Conservation (phyloP, 2,329 filamentous ascomycete genomes). For the Davidsoniella eucalypti region DNA sequence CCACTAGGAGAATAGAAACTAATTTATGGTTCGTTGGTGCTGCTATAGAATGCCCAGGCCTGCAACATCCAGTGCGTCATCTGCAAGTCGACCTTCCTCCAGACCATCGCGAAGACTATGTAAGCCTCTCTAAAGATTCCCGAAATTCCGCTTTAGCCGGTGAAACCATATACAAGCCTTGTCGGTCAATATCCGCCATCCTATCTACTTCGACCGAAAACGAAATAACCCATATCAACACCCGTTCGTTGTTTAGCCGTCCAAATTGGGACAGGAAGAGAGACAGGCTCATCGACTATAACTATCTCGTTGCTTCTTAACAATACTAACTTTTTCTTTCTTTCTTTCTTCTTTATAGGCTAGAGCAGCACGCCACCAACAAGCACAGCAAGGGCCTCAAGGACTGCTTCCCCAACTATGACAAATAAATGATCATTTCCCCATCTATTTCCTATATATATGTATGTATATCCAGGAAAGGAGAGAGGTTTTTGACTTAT, state of each 20-base stretch:
- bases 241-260: too few species aligned
- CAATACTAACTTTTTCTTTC: too few species aligned
- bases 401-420: slow-evolving; percentile 50
- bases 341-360: slow-evolving; percentile 23
- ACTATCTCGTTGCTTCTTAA: too few species aligned
- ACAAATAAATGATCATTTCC: slow-evolving; percentile 5
- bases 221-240: too few species aligned
- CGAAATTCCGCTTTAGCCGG: background rate
- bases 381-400: slow-evolving; percentile 58
- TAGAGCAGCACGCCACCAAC: slow-evolving; percentile 56
- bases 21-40: background rate
- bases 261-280: background rate
- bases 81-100: slow-evolving; percentile 66
- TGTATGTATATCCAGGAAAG: too few species aligned
- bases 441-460: too few species aligned
- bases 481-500: too few species aligned
- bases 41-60: slow-evolving; percentile 48
- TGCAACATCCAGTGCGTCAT: slow-evolving; percentile 61
- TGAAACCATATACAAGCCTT: too few species aligned
- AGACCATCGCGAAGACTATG: slow-evolving; percentile 59
- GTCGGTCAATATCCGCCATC: too few species aligned
- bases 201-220: too few species aligned
- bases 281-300: background rate
- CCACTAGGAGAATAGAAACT: background rate
- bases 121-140: slow-evolving; percentile 24